These are phyloP conservation scores for Monarda citriodora DNA, from an alignment of 305 asterid species.

Conservation along the genomic window DNA sequence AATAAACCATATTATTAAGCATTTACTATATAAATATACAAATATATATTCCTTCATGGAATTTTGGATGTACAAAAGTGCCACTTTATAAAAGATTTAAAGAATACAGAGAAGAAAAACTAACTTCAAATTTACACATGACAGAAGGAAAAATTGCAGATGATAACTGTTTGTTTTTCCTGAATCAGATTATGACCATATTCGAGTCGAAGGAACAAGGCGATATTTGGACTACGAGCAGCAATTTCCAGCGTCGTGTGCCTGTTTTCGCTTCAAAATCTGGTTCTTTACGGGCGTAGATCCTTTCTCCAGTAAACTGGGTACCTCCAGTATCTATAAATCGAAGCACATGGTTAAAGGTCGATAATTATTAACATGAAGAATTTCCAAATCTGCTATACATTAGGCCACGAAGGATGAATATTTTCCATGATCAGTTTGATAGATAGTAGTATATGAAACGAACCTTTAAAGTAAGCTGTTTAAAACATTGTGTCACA, in stretches of 20 bases:
- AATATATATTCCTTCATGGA: conserved; percentile 7
- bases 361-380: background rate
- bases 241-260: conserved; percentile 33
- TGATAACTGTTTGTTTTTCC: background rate
- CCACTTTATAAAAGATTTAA: conserved; percentile 18
- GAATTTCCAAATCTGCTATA: background rate
- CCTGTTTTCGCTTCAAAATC: conserved; percentile 54
- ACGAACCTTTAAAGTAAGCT: conserved; percentile 70
- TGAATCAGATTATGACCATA: background rate
- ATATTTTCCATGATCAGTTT: too few species aligned
- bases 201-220: background rate
- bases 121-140: conserved; percentile 17
- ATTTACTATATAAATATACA: background rate
- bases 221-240: conserved; percentile 40
- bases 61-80: conserved; percentile 10
- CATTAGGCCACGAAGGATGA: too few species aligned
- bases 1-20: background rate
- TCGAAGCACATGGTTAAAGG: background rate
- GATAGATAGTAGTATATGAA: background rate
- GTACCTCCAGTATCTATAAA: conserved; percentile 73
- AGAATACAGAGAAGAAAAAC: conserved; percentile 21
- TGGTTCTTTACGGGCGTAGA: conserved; percentile 78
- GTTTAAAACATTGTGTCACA: conserved; percentile 76
- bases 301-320: conserved; percentile 84
- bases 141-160: conserved; percentile 2